A percentile compares a stretch with the other conserved stretches of the same genome.
Conservation (phyloP, 73 alveolate genomes). For the Halteria grandinella region DNA sequence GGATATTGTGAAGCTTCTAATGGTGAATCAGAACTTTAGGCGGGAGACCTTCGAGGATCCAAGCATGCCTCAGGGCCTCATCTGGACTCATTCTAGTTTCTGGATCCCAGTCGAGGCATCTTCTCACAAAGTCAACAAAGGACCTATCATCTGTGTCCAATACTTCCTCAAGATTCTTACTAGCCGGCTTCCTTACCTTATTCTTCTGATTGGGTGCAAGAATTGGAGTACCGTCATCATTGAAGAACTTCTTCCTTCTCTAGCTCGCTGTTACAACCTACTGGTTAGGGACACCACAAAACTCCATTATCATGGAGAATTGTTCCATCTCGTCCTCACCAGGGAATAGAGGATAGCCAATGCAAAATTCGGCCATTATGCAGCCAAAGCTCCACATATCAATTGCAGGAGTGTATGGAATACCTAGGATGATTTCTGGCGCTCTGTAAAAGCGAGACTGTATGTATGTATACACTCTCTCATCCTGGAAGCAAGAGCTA, state of each 20-base stretch:
- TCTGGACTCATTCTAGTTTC: constrained; percentile 57
- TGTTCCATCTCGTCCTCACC: constrained; percentile 92
- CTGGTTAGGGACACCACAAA: constrained; percentile 79
- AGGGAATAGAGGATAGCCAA: constrained; percentile 90
- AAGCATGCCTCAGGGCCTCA: constrained; percentile 45
- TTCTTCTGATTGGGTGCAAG: constrained; percentile 59
- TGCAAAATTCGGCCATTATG: constrained; percentile 69
- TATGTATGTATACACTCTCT: constrained; percentile 66
- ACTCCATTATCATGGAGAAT: constrained; percentile 86
- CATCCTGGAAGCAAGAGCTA: constrained; percentile 71
- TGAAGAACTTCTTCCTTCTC: constrained; percentile 66
- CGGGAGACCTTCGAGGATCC: constrained; percentile 55
- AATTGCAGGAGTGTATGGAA: constrained; percentile 87
- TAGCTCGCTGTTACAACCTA: constrained; percentile 41
- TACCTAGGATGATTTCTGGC: constrained; percentile 79
- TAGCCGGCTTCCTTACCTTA: constrained; percentile 60
- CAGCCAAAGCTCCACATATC: constrained; percentile 98
- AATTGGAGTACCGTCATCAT: constrained; percentile 60
- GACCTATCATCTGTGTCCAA: constrained; percentile 55
- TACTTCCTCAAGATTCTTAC: constrained; percentile 58
- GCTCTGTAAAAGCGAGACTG: constrained; percentile 62
- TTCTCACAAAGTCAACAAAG: constrained; percentile 69
- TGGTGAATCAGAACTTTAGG: constrained; percentile 51
- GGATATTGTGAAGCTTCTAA: constrained; percentile 50
- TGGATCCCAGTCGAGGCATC: constrained; percentile 60